A percentile compares a stretch with the other conserved stretches of the same genome.
Conservation (phyloP, 2,329 filamentous ascomycete species). For the Cercospora sp. region DNA sequence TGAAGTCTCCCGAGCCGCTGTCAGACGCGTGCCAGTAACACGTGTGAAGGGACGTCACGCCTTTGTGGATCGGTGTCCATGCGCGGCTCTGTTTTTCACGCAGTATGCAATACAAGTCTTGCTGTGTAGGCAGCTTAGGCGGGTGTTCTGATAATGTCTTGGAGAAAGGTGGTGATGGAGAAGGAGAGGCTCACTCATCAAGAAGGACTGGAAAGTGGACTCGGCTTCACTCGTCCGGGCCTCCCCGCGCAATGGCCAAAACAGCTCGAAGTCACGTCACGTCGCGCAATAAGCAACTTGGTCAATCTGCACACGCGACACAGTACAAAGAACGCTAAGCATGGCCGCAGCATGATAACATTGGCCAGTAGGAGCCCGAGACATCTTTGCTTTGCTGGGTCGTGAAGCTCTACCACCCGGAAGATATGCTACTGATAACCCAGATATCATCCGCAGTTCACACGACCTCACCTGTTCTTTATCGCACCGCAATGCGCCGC, state of each 20-base stretch:
- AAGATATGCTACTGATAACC: background rate
- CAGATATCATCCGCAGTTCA: slow-evolving; percentile 3
- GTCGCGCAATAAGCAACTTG: slow-evolving; percentile 1
- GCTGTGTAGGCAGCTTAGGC: background rate
- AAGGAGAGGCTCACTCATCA: background rate
- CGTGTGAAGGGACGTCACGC: background rate
- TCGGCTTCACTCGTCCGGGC: background rate
- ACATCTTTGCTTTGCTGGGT: background rate
- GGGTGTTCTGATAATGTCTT: background rate
- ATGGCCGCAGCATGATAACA: background rate
- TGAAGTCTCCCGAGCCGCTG: background rate
- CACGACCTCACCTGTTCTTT: background rate
- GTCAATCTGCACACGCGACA: background rate
- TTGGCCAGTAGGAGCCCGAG: background rate
- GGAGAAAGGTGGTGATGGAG: background rate
- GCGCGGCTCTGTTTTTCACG: background rate
- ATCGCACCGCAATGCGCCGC: background rate
- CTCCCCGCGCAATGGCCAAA: background rate
- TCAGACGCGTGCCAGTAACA: background rate
- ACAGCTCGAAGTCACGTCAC: background rate
- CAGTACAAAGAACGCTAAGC: background rate
- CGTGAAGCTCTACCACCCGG: background rate
- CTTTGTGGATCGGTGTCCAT: background rate
- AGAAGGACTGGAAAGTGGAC: background rate
- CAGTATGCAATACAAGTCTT: background rate